Base-by-base conservation (phyloP, 495 filamentous ascomycete genomes). In the Aspergillus steynii region DNA sequence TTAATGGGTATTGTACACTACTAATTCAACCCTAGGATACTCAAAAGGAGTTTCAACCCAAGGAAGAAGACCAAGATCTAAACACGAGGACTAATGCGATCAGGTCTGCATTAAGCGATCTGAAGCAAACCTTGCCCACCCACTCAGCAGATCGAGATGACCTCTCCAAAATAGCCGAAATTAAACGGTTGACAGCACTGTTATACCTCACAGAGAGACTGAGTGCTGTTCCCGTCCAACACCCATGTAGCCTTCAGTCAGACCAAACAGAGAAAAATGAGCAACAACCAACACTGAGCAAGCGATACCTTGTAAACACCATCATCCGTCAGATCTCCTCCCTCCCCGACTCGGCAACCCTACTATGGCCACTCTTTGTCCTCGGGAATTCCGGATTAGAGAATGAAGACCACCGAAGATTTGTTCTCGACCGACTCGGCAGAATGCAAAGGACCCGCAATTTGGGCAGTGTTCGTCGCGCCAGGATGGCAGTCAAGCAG, bases 341-440 rank as follows among this genome's bases (percentile, higher is more conserved):
- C 0, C 57, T 68, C 6, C 60, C 66, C 1, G 56, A 61, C 28
- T 56, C 29, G 1, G 56, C 66, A 2, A 62, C 60, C 2, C 10
- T 65, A 4, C 50, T 68, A 20, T 68, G 66, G 66, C 66, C 66
- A 10, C 55, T 68, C 0, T 65, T 58, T 50, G 46, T 68, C 4
- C 34, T 68, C 4, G 62, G 66, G 1, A 49, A 68, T 49, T 49
- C 34, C 3, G 62, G 52, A 6, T 29, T 63, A 10, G 62, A 65
- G 31, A 48, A 63, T 50, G 66, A 68, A 14, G 50, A 61, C 31
- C 62, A 68, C 9, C 55, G 62, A 9, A 55, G 62, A 4, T 68
- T 68, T 52, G 57, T 68, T 2, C 60, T 68, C 1, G 62, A 68
- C 14, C 52, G 60, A 48, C 54, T 68, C 1, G 31, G 25, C 6